Conservation (phyloP, 1,284 basidiomycete genomes). For the Cutaneotrichosporon mucoides region DNA sequence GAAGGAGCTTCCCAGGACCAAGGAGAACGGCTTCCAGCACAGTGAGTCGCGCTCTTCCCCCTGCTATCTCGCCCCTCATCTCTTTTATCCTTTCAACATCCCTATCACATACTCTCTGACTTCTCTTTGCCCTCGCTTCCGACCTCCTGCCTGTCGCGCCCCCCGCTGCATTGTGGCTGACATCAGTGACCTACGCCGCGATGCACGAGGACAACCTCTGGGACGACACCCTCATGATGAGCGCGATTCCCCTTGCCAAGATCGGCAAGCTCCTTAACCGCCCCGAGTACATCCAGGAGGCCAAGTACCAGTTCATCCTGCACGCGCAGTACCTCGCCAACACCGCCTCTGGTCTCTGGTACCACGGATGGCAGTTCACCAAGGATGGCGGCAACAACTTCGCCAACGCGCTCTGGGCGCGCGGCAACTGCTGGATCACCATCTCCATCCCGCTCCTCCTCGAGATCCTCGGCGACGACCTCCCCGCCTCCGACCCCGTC, state of each 20-base stretch:
- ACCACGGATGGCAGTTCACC: conserved; percentile 48
- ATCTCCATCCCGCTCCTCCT: conserved; percentile 62
- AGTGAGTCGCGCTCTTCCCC: conserved; percentile 31
- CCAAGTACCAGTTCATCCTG: conserved; percentile 36
- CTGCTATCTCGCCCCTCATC: too few relatives aligned
- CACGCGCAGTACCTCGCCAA: conserved; percentile 37
- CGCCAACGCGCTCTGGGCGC: conserved; percentile 58
- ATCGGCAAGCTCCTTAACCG: conserved; percentile 57
- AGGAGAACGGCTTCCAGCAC: conserved; percentile 61
- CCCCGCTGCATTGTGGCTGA: neutral
- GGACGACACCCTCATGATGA: conserved; percentile 68
- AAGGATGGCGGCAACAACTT: conserved; percentile 48
- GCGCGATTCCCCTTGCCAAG: conserved; percentile 56
- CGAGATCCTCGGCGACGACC: conserved; percentile 50
- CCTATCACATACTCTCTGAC: too few relatives aligned
- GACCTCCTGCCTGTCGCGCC: too few relatives aligned
- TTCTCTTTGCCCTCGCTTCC: too few relatives aligned
- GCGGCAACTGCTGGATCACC: conserved; percentile 64
- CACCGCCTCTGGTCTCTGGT: conserved; percentile 31
- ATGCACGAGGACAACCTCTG: conserved; percentile 60
- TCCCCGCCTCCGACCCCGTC: conserved; percentile 52
- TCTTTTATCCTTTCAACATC: too few relatives aligned
- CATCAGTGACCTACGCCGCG: conserved; percentile 54
- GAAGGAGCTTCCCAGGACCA: conserved; percentile 57
- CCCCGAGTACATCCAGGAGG: conserved; percentile 57